Evolutionary conservation across 768 basidiomycete genomes (phyloP).

Genomic region (Lentinula edodes): DNA sequence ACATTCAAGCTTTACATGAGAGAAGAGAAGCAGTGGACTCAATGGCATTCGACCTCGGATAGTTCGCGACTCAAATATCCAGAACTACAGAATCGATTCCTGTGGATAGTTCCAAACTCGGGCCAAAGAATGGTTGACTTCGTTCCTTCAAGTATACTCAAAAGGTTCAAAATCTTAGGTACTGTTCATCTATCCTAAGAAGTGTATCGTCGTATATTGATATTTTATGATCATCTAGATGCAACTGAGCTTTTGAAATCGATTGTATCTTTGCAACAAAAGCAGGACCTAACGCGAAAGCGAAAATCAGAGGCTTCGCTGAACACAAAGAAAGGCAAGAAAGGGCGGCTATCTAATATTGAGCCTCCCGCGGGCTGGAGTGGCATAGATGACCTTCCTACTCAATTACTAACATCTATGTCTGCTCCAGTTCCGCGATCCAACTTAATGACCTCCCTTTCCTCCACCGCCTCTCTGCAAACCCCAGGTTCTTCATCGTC

Average conservation of each 20-base stretch:
- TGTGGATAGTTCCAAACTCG: background rate
- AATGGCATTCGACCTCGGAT: background rate
- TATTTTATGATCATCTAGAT: background rate
- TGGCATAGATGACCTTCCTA: background rate
- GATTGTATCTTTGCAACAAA: background rate
- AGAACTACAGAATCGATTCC: background rate
- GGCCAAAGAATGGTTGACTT: background rate
- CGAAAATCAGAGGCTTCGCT: background rate
- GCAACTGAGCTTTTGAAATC: background rate
- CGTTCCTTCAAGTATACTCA: background rate
- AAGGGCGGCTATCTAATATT: background rate
- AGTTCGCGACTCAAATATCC: background rate
- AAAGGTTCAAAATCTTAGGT: background rate
- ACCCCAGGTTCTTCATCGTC: background rate
- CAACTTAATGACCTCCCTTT: background rate
- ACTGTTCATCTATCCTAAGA: background rate
- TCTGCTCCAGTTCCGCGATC: background rate
- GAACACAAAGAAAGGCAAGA: slow-evolving; percentile 1
- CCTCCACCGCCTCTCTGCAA: background rate
- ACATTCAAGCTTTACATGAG: background rate
- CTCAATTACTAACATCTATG: background rate
- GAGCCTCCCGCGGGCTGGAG: background rate
- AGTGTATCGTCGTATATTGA: background rate
- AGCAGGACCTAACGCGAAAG: background rate
- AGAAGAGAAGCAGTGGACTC: background rate